Base-by-base conservation (phyloP, 176 grass and related monocot genomes). In the Tuctoria greenei region DNA sequence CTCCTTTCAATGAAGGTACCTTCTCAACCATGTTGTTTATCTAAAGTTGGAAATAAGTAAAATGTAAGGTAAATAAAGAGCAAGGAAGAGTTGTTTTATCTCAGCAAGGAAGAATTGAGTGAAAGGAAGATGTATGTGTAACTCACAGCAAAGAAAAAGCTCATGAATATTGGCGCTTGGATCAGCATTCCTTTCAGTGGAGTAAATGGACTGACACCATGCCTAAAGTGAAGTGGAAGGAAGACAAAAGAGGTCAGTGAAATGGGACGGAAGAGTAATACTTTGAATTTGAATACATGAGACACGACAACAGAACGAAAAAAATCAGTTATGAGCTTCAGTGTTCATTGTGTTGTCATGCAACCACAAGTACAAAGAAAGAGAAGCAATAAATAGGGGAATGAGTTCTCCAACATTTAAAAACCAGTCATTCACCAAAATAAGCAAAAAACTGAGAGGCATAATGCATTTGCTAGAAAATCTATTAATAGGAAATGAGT, bases 111-210 rank as follows among this genome's bases (percentile, higher is more conserved):
- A 68, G 36, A 83, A 55, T 38, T 23, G 69, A 45, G 49, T 36
- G 67, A 11, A 11, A 61, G 61, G 15, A 81, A 76, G 27, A 78
- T 59, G 60, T 51, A 47, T n/a, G 69, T 45, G 55, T 49, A 73
- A 86, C 91, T 87, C 84, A 98, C 91, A 71, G 95, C 95, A 58
- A 95, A 90, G 87, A 67, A 98, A 87, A 98, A 98, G 70, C 95
- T 90, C 83, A 92, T 90, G 69, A 98, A 94, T 61, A 98, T 61
- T 64, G 91, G 91, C 55, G 73, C 95, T 82, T 94, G 89, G 46
- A 94, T 86, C 10, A 98, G 66, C 23, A 94, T 1, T 85, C 91
- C 95, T 72, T 94, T 98, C 58, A 94, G 41, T 61, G 91, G 91
- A 87, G 84, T 72, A 54, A 98, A 80, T 73, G 89, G 91, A 81